Percentiles rank a stretch among this genome's conserved stretches.
Evolutionary conservation across 1,284 basidiomycete species (phyloP).

Genomic region (Moniliophthora roreri): DNA sequence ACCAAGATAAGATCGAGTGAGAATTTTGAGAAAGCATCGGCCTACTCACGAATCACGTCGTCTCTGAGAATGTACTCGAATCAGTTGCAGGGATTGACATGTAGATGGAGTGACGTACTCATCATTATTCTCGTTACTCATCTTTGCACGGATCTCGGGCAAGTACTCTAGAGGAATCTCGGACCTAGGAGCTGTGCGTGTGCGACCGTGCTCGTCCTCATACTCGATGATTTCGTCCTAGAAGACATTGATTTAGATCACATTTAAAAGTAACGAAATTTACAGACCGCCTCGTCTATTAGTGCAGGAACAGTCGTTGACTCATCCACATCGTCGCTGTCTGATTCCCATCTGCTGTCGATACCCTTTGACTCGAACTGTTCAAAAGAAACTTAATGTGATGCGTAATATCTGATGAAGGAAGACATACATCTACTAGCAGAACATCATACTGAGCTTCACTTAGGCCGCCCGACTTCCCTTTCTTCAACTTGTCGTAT

Average conservation of each 20-base stretch:
- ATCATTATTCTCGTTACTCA: conserved; percentile 48
- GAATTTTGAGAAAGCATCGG: conserved; percentile 31
- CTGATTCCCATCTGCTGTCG: conserved; percentile 55
- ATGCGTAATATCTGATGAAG: neutral
- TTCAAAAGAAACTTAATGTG: neutral
- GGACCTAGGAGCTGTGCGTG: conserved; percentile 65
- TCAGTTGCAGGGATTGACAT: conserved; percentile 1
- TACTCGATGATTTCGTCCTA: conserved; percentile 81
- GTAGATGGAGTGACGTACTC: conserved; percentile 41
- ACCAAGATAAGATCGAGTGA: conserved; percentile 9
- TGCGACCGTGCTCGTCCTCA: conserved; percentile 83
- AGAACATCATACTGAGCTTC: conserved; percentile 76
- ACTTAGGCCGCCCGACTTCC: conserved; percentile 77
- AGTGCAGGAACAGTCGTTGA: conserved; percentile 57
- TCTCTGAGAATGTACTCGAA: conserved; percentile 40
- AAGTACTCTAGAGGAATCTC: conserved; percentile 74
- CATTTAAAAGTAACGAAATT: conserved; percentile 1
- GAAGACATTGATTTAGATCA: conserved; percentile 6
- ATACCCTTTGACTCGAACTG: conserved; percentile 74
- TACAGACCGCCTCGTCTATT: conserved; percentile 24
- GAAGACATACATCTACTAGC: conserved; percentile 77
- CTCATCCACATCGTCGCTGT: conserved; percentile 76
- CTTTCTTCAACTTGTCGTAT: conserved; percentile 80
- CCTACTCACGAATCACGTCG: conserved; percentile 51
- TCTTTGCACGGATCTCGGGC: conserved; percentile 34